Conservation (phyloP, 106 monocot species). For the Narthecium ossifragum region DNA sequence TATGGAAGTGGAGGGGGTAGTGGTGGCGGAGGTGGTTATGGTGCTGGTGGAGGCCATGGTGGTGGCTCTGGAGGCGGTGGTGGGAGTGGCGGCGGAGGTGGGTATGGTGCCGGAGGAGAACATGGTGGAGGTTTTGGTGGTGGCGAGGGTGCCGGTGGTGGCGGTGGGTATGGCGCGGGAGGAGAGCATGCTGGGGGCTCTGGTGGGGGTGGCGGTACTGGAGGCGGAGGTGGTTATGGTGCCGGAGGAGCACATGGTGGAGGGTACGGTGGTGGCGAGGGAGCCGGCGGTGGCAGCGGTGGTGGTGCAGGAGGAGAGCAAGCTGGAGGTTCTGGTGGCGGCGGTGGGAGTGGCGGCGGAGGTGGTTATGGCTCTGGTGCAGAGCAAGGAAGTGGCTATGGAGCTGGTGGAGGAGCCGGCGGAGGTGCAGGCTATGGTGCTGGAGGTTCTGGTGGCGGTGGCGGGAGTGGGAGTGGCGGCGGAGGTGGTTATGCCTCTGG, state of each 20-base stretch:
- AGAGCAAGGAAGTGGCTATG: conserved; percentile 2
- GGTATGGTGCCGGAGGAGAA: conserved; percentile 1
- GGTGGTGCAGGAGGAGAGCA: not conserved
- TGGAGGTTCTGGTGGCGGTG: conserved; percentile 5
- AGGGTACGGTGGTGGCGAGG: conserved; percentile 4
- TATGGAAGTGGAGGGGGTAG: conserved; percentile 3
- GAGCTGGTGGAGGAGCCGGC: conserved; percentile 7
- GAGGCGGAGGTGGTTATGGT: conserved; percentile 1
- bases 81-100: conserved; percentile 5
- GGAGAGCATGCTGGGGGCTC: conserved; percentile 3
- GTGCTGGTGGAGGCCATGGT: conserved; percentile 1
- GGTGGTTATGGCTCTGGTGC: conserved; percentile 4
- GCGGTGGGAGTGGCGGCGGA: conserved; percentile 6
- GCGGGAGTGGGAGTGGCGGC: not conserved
- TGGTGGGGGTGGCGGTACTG: conserved; percentile 1
- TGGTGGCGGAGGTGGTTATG: not conserved
- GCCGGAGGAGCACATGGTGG: not conserved
- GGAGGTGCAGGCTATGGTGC: conserved; percentile 9
- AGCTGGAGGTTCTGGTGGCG: conserved; percentile 1
- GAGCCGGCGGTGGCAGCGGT: conserved; percentile 1
- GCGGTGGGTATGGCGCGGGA: conserved; percentile 6
- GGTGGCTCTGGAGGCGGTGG: conserved; percentile 6
- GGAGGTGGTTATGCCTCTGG: conserved; percentile 2
- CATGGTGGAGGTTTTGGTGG: conserved; percentile 7
- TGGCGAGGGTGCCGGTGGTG: conserved; percentile 9